These are phyloP conservation scores for Phallus indusiatus DNA, from an alignment of 768 basidiomycete genomes.

Conservation along the genomic window DNA sequence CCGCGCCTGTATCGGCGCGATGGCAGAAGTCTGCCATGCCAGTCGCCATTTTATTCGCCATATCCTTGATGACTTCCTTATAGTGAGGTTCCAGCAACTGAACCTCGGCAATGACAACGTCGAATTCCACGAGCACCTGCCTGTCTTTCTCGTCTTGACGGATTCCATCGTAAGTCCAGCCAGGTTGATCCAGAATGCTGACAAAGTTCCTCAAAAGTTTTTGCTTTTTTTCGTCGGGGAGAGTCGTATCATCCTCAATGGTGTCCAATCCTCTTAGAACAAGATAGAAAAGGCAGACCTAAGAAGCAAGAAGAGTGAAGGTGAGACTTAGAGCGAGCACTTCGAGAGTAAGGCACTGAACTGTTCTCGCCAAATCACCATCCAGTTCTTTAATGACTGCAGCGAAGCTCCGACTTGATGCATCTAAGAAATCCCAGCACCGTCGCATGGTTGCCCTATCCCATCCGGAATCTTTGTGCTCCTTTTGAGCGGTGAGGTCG, in stretches of 20 bases:
- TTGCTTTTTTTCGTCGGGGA: conserved; percentile 79
- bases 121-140: conserved; percentile 75
- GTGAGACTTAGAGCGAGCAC: not conserved
- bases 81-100: conserved; percentile 54
- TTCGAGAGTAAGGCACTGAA: conserved; percentile 33
- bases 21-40: conserved; percentile 97
- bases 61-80: conserved; percentile 72
- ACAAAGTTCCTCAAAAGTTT: conserved; percentile 79
- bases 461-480: conserved; percentile 78
- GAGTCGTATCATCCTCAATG: conserved; percentile 97
- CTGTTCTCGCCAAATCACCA: conserved; percentile 86
- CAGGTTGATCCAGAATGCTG: conserved; percentile 64
- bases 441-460: conserved; percentile 76
- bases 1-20: conserved; percentile 54
- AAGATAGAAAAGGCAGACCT: conserved; percentile 95
- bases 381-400: conserved; percentile 95
- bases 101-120: conserved; percentile 73
- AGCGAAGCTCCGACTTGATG: conserved; percentile 82
- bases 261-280: conserved; percentile 93
- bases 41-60: conserved; percentile 75
- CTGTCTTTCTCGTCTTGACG: conserved; percentile 88
- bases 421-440: conserved; percentile 86
- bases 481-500: conserved; percentile 66
- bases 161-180: conserved; percentile 77
- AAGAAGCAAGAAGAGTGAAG: not conserved